Evolutionary conservation across 257 asterid species (phyloP).

Genomic region (Nicotiana knightiana): DNA sequence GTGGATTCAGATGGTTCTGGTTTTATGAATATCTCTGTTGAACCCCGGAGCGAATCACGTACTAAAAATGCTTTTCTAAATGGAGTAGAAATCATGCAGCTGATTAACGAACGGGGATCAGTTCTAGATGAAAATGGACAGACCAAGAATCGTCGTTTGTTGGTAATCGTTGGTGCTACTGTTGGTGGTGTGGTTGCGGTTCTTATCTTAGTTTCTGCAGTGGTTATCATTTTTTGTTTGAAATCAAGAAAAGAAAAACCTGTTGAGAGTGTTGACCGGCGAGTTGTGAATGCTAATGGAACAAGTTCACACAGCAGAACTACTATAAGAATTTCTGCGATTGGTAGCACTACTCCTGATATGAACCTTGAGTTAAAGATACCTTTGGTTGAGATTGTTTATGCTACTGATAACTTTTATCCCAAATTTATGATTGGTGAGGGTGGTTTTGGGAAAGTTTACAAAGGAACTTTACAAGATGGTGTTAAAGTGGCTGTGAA

Average conservation of each 20-base stretch:
- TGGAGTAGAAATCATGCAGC: conserved; percentile 66
- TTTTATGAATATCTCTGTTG: conserved; percentile 34
- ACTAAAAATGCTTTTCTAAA: conserved; percentile 30
- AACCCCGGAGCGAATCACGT: not conserved
- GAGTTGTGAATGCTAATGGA: conserved; percentile 8
- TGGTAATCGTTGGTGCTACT: conserved; percentile 23
- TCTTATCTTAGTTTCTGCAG: conserved; percentile 5
- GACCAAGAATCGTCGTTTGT: not conserved
- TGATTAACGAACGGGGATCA: not conserved
- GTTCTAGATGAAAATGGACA: not conserved
- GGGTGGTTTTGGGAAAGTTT: conserved; percentile 70
- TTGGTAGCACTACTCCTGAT: conserved; percentile 25
- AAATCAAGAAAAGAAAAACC: conserved; percentile 22
- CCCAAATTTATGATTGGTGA: conserved; percentile 35
- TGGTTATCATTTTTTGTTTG: conserved; percentile 5
- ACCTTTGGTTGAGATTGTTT: conserved; percentile 27
- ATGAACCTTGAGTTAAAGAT: conserved; percentile 46
- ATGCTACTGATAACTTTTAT: conserved; percentile 40
- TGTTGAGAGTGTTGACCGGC: conserved; percentile 23
- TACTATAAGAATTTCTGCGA: conserved; percentile 9
- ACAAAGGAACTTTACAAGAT: conserved; percentile 37
- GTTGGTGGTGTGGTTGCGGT: conserved; percentile 28
- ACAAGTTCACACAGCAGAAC: conserved; percentile 31
- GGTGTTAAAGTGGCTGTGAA: conserved; percentile 56
- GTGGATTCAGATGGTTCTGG: conserved; percentile 47